Conservation (phyloP, 2,329 filamentous ascomycete genomes). For the Cladophialophora yegresii region DNA sequence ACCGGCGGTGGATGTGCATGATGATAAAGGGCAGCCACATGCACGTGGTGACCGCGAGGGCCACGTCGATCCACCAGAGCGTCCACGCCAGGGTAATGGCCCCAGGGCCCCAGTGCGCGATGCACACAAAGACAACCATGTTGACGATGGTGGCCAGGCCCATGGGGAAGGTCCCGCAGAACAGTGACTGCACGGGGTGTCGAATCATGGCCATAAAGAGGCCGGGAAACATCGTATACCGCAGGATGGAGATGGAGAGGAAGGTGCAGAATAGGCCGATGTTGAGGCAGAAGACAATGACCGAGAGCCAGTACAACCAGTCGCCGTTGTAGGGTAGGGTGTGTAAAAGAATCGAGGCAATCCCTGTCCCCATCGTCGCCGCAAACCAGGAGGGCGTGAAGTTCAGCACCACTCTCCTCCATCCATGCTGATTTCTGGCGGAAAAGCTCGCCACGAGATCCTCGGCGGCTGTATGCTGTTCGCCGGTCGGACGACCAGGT, state of each 20-base stretch:
- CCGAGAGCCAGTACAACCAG: conserved; percentile 56
- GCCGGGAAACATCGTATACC: conserved; percentile 63
- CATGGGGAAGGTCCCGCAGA: conserved; percentile 67
- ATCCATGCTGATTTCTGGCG: conserved; percentile 41
- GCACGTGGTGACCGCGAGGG: conserved; percentile 47
- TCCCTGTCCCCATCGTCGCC: conserved; percentile 67
- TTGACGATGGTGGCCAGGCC: conserved; percentile 66
- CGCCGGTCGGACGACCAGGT: not conserved
- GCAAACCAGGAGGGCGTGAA: conserved; percentile 63
- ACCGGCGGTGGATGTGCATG: conserved; percentile 36
- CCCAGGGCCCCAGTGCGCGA: conserved; percentile 59
- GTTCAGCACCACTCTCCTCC: conserved; percentile 41
- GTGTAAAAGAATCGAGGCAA: conserved; percentile 64
- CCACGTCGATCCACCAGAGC: conserved; percentile 54
- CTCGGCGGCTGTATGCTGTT: conserved; percentile 5
- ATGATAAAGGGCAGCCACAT: conserved; percentile 55
- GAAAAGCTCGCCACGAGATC: conserved; percentile 14
- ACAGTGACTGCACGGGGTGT: conserved; percentile 65
- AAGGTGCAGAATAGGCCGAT: conserved; percentile 59
- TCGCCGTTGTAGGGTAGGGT: conserved; percentile 61
- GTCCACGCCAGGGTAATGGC: conserved; percentile 51
- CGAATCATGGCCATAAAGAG: conserved; percentile 66
- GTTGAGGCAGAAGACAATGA: conserved; percentile 63
- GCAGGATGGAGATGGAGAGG: conserved; percentile 56
- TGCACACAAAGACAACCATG: conserved; percentile 61